phyloP scores from a whole-genome alignment of 2,329 filamentous ascomycete genomes.

The Aspergillus alliaceus region DNA sequence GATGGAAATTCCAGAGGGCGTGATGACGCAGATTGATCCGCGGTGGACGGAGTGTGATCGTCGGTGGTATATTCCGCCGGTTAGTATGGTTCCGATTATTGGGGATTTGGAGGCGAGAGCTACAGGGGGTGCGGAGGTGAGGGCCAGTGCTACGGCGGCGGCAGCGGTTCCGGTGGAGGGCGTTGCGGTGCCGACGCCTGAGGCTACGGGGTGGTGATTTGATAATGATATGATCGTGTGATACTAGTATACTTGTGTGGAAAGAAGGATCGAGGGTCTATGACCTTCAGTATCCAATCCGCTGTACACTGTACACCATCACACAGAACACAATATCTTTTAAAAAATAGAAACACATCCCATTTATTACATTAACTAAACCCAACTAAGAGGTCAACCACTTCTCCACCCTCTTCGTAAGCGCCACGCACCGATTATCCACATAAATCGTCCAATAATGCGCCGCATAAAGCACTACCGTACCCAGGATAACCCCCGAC shows the following conservation, averaged over 20 bases:
- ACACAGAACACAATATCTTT: neutral
- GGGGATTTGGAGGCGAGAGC: neutral
- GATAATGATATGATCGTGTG: too few species aligned
- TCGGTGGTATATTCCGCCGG: slow-evolving; percentile 24
- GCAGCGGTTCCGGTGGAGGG: neutral
- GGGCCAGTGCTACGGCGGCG: neutral
- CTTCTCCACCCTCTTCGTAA: slow-evolving; percentile 18
- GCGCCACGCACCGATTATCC: slow-evolving; percentile 19
- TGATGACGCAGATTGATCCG: slow-evolving; percentile 15
- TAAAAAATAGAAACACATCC: too few species aligned
- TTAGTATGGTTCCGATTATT: slow-evolving; percentile 17
- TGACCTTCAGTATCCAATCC: too few species aligned
- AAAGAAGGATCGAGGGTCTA: too few species aligned
- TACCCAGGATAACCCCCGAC: slow-evolving; percentile 14
- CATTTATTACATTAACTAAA: too few species aligned
- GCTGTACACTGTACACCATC: too few species aligned
- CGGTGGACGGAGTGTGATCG: slow-evolving; percentile 19
- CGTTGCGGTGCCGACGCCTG: neutral
- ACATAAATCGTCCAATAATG: slow-evolving; percentile 22
- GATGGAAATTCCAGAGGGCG: slow-evolving; percentile 20
- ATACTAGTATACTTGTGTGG: too few species aligned
- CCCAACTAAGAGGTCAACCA: slow-evolving; percentile 10
- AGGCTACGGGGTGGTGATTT: neutral
- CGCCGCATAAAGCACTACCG: slow-evolving; percentile 10
- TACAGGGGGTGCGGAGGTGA: neutral